Conservation (phyloP, 305 asterid genomes). For the Vinca major region DNA sequence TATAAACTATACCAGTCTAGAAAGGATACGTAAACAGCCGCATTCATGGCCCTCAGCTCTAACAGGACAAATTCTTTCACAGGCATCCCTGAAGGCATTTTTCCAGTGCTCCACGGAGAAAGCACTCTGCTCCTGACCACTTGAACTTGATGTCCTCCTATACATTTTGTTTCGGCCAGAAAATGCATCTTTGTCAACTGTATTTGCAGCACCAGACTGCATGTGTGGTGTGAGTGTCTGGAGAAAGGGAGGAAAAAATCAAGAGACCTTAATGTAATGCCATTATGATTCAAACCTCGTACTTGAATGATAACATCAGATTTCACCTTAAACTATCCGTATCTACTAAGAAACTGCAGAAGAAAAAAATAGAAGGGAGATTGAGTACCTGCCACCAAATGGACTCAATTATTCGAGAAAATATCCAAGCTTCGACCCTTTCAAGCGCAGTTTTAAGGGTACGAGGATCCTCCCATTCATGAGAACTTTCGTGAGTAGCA, state of each 20-base stretch:
- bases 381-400: conserved; percentile 82
- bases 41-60: conserved; percentile 82
- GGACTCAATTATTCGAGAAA: conserved; percentile 66
- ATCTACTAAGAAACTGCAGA: conserved; percentile 1
- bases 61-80: conserved; percentile 82
- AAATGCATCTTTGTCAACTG: conserved; percentile 26
- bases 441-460: conserved; percentile 48
- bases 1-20: conserved; percentile 48
- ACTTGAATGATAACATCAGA: not conserved
- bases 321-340: not conserved
- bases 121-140: conserved; percentile 38
- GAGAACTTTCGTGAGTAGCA: conserved; percentile 21
- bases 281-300: not conserved
- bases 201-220: conserved; percentile 64
- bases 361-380: conserved; percentile 5
- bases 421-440: conserved; percentile 67
- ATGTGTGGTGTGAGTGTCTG: conserved; percentile 82
- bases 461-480: conserved; percentile 51
- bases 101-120: conserved; percentile 72
- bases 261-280: not conserved
- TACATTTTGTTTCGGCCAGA: conserved; percentile 27
- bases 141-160: conserved; percentile 37
- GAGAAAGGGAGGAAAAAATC: conserved; percentile 6
- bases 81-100: conserved; percentile 76
- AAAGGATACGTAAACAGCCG: conserved; percentile 69